These are phyloP conservation scores for Physcia stellaris DNA, from an alignment of 495 filamentous ascomycete genomes.

Conservation along the genomic window DNA sequence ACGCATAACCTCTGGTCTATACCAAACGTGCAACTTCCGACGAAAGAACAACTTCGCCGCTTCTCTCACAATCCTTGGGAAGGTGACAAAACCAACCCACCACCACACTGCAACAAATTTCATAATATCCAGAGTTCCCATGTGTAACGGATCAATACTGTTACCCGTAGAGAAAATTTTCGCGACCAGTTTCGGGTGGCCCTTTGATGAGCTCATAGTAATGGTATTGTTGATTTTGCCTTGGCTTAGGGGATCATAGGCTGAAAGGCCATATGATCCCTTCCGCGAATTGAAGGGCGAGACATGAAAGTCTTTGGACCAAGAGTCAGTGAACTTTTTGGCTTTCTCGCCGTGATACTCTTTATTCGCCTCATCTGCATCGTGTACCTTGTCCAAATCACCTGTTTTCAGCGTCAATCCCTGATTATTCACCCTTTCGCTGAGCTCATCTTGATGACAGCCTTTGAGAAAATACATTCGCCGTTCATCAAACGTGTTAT, in stretches of 20 bases:
- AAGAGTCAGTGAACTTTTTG: slow-evolving; percentile 29
- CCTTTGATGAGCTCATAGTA: slow-evolving; percentile 39
- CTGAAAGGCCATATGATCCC: slow-evolving; percentile 41
- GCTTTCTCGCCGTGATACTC: background rate
- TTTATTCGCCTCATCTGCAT: background rate
- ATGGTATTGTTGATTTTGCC: slow-evolving; percentile 39
- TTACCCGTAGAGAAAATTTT: slow-evolving; percentile 32
- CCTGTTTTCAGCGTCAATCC: background rate
- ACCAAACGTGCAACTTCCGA: slow-evolving; percentile 42
- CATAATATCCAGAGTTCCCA: slow-evolving; percentile 26
- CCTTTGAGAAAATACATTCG: slow-evolving; percentile 26
- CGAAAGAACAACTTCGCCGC: slow-evolving; percentile 38
- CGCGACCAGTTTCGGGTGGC: slow-evolving; percentile 40
- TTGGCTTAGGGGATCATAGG: slow-evolving; percentile 34
- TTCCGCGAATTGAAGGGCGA: slow-evolving; percentile 59
- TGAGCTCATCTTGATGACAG: background rate
- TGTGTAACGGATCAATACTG: slow-evolving; percentile 32
- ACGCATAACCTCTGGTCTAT: slow-evolving; percentile 38
- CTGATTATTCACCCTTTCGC: background rate
- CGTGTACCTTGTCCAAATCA: background rate
- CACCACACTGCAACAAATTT: slow-evolving; percentile 41
- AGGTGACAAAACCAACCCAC: slow-evolving; percentile 50
- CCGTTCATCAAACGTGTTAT: slow-evolving; percentile 66
- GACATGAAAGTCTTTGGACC: slow-evolving; percentile 62
- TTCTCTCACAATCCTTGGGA: slow-evolving; percentile 46